These are phyloP conservation scores for Sporothrix euskadiensis DNA, from an alignment of 2,329 filamentous ascomycete species.

Conservation along the genomic window DNA sequence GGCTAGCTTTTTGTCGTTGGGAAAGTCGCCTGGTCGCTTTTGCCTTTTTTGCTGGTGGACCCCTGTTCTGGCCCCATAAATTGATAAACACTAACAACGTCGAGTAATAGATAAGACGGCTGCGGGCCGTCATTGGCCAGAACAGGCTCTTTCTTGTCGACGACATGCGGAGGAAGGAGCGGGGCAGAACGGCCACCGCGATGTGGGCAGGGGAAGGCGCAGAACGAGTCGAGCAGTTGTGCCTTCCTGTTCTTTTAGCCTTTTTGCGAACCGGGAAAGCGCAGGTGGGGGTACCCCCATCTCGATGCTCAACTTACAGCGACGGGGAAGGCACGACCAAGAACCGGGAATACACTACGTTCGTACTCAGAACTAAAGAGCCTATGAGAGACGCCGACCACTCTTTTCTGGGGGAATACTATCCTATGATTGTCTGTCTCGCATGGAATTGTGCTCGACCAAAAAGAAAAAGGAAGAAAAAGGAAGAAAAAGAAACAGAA, in stretches of 20 bases:
- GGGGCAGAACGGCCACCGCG: constrained; percentile 5
- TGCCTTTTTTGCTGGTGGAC: neutral
- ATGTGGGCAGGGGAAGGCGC: neutral
- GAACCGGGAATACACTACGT: neutral
- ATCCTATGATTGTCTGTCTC: constrained; percentile 1
- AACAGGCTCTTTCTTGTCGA: neutral
- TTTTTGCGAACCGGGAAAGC: constrained; percentile 1
- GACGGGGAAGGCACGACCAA: constrained; percentile 3
- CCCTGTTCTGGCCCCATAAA: constrained; percentile 6
- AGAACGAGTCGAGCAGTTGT: neutral
- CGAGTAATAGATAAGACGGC: constrained; percentile 33
- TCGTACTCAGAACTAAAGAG: neutral
- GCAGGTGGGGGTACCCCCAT: constrained; percentile 11
- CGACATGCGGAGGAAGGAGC: constrained; percentile 13
- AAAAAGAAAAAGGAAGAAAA: neutral
- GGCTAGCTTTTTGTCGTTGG: neutral
- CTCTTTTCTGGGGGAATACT: neutral
- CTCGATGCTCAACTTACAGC: too few relatives aligned
- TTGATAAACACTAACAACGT: constrained; percentile 30
- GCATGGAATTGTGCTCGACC: constrained; percentile 13
- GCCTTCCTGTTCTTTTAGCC: neutral
- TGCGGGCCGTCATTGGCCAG: constrained; percentile 31
- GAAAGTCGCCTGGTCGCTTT: neutral
- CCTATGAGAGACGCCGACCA: neutral
- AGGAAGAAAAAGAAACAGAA: neutral